Evolutionary conservation across 1,284 basidiomycete species (phyloP).

Genomic region (Cutaneotrichosporon sp.): DNA sequence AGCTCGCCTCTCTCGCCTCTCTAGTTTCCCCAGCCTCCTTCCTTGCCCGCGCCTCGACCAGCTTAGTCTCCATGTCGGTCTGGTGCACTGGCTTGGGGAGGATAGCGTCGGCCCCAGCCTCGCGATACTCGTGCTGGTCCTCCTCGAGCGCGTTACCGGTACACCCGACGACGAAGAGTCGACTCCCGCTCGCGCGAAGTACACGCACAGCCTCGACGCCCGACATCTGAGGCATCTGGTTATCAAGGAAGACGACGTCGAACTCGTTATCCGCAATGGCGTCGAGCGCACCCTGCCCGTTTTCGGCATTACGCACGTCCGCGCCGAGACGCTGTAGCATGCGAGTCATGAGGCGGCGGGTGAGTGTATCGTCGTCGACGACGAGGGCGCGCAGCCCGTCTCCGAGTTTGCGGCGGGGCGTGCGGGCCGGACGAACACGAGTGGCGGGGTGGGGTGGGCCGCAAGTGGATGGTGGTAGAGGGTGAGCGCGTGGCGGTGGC

Average conservation of each 20-base stretch:
- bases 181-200: conserved; percentile 65
- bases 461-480: too few species aligned
- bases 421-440: not conserved
- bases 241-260: conserved; percentile 25
- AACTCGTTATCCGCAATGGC: conserved; percentile 56
- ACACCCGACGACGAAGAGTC: conserved; percentile 70
- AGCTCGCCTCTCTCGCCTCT: not conserved
- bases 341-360: conserved; percentile 76
- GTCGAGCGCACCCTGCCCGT: conserved; percentile 75
- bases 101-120: conserved; percentile 66
- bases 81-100: conserved; percentile 50
- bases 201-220: conserved; percentile 70
- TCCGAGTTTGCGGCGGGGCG: not conserved
- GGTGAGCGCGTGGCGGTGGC: too few species aligned
- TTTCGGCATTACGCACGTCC: conserved; percentile 75
- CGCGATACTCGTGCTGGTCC: conserved; percentile 68
- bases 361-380: conserved; percentile 57
- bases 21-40: too few species aligned
- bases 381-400: conserved; percentile 42
- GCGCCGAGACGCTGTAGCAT: conserved; percentile 77
- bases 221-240: conserved; percentile 66
- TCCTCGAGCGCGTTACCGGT: conserved; percentile 64
- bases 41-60: conserved; percentile 40
- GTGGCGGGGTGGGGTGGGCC: too few species aligned
- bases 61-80: conserved; percentile 39